These are phyloP conservation scores for Debaryomycetaceae sp. DNA, from an alignment of 1,139 yeast species.

Conservation along the genomic window DNA sequence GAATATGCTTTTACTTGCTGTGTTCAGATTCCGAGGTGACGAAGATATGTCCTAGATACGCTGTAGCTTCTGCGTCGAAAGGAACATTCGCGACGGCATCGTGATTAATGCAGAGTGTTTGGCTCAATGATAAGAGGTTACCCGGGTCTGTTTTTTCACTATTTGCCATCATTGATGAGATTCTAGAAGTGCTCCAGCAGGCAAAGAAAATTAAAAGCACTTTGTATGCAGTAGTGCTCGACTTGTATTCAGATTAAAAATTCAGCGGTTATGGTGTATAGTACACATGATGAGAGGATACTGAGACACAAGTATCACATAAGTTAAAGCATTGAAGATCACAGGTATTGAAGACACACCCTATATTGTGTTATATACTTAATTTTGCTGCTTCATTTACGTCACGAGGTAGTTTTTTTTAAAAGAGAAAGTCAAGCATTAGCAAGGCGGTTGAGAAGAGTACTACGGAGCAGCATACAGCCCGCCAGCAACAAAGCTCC, in stretches of 20 bases:
- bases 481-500: neutral
- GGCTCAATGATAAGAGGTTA: neutral
- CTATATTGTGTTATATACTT: neutral
- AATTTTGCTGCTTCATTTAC: neutral
- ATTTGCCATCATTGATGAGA: neutral
- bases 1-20: no score
- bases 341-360: neutral
- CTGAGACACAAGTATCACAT: neutral
- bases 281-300: neutral
- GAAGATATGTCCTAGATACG: no score
- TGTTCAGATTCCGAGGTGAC: no score
- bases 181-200: neutral
- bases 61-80: no score
- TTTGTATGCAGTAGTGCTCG: neutral
- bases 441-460: neutral
- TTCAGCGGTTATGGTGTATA: neutral
- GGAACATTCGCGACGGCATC: neutral
- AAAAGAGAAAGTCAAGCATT: neutral
- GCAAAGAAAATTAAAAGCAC: neutral
- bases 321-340: neutral
- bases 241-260: neutral
- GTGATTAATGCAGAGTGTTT: neutral
- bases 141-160: neutral
- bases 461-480: neutral
- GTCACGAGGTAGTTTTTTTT: neutral